phyloP scores from a whole-genome alignment of 176 grass and related monocot genomes.

The Poa annua region DNA sequence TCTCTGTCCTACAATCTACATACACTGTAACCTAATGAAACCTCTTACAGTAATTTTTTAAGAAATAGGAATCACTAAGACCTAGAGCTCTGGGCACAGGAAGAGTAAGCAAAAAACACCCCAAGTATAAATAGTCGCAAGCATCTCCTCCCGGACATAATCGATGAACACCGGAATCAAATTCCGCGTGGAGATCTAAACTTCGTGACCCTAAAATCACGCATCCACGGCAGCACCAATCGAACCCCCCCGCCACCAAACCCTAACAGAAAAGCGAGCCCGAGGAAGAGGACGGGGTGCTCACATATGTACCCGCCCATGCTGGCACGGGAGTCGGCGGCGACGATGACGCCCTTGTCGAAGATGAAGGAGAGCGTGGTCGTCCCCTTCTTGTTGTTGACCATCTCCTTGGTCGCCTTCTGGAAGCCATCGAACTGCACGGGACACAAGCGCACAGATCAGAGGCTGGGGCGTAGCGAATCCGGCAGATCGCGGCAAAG shows the following conservation, averaged over 20 bases:
- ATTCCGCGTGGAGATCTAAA: conserved; percentile 26
- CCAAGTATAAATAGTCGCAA: background rate
- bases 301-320: conserved; percentile 99
- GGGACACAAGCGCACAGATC: background rate
- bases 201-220: conserved; percentile 1
- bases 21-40: background rate
- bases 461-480: background rate
- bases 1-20: background rate
- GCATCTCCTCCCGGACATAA: background rate
- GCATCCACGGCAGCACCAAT: background rate
- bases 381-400: conserved; percentile 79
- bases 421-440: conserved; percentile 81
- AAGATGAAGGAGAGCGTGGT: conserved; percentile 96
- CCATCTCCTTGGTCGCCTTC: conserved; percentile 54
- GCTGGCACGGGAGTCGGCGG: conserved; percentile 92
- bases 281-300: conserved; percentile 14
- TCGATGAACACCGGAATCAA: background rate
- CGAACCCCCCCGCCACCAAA: background rate
- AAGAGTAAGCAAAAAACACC: background rate
- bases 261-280: conserved; percentile 7
- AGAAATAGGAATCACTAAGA: background rate
- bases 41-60: too few relatives aligned
- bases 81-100: background rate
- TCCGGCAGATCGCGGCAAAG: conserved; percentile 26
- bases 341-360: conserved; percentile 93